Conservation (phyloP, 2,329 filamentous ascomycete genomes). For the Trichoderma sp. region DNA sequence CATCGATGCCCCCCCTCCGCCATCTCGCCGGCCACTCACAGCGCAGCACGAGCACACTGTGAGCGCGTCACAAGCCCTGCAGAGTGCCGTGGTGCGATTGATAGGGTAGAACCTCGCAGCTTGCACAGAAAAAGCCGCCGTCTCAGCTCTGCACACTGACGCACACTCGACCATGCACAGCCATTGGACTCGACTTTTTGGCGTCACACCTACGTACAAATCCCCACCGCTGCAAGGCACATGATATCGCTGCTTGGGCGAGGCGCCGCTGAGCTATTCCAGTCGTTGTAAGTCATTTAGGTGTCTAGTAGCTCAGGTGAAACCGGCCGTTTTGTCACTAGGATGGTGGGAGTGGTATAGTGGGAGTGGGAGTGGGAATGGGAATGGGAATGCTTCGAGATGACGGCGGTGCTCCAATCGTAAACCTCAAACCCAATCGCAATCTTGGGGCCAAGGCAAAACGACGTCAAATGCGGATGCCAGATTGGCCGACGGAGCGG, state of each 20-base stretch:
- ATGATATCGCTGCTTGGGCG: constrained; percentile 23
- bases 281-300: constrained; percentile 16
- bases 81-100: constrained; percentile 39
- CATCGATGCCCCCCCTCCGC: constrained; percentile 22
- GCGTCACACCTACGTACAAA: constrained; percentile 25
- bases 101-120: constrained; percentile 31
- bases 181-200: constrained; percentile 20
- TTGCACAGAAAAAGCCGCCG: constrained; percentile 31
- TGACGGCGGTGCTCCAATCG: background rate
- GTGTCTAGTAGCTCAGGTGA: background rate
- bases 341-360: constrained; percentile 3
- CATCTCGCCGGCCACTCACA: constrained; percentile 26
- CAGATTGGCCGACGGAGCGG: constrained; percentile 4
- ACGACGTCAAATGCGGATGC: constrained; percentile 1
- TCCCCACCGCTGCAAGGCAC: constrained; percentile 30
- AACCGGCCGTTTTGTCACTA: constrained; percentile 18
- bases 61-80: constrained; percentile 41
- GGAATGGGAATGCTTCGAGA: too few species aligned
- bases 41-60: constrained; percentile 35
- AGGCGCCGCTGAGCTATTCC: constrained; percentile 16
- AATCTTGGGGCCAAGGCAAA: background rate
- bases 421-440: background rate
- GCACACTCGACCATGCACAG: constrained; percentile 26
- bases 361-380: background rate
- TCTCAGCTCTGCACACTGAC: constrained; percentile 25